Conservation (phyloP, 177 flowering plant species). For the Telopea speciosissima region DNA sequence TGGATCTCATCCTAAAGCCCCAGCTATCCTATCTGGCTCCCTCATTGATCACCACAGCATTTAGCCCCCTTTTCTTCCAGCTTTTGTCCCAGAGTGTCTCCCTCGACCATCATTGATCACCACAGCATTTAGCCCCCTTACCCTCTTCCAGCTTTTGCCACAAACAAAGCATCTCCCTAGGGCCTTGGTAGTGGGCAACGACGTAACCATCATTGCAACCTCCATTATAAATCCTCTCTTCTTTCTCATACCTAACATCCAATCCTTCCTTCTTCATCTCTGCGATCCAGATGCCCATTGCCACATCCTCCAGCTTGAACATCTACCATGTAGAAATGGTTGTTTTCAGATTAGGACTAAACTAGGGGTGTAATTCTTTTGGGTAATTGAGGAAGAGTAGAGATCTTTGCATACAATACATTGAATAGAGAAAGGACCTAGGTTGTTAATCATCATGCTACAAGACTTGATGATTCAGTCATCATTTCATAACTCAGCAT, state of each 20-base stretch:
- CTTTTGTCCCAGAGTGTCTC: constrained; percentile 47
- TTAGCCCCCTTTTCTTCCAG: constrained; percentile 45
- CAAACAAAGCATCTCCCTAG: constrained; percentile 65
- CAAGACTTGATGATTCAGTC: background rate
- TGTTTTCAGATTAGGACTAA: background rate
- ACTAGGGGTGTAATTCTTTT: background rate
- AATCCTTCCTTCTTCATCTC: constrained; percentile 69
- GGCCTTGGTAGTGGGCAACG: constrained; percentile 72
- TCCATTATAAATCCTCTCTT: constrained; percentile 47
- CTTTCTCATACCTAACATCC: constrained; percentile 64
- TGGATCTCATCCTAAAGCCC: background rate
- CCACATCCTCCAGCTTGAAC: constrained; percentile 98
- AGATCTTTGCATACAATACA: background rate
- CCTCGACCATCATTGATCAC: constrained; percentile 21
- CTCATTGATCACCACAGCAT: constrained; percentile 52
- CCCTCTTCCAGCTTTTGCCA: constrained; percentile 69
- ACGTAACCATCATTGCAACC: constrained; percentile 81
- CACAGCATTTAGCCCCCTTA: constrained; percentile 55
- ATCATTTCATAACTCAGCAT: background rate
- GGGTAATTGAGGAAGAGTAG: background rate
- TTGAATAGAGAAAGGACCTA: background rate
- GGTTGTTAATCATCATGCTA: background rate
- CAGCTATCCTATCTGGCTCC: constrained; percentile 15
- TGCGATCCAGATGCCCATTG: constrained; percentile 98
- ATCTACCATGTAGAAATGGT: constrained; percentile 45